Base-by-base conservation (phyloP, 495 filamentous ascomycete genomes). In the Xylaria bambusicola region DNA sequence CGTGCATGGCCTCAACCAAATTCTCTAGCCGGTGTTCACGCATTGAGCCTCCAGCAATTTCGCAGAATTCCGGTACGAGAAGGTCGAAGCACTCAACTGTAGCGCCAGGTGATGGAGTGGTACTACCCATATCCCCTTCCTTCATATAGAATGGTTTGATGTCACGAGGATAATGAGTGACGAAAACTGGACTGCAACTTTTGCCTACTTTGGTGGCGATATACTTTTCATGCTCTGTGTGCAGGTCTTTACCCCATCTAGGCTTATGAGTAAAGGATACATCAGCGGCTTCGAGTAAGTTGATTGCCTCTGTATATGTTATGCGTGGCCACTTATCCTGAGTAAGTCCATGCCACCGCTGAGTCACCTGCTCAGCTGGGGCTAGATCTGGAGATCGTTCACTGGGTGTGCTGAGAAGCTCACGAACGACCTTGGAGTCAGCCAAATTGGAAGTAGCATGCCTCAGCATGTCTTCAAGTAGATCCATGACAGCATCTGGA, bases 91-190 rank as follows among this genome's bases (percentile, higher is more conserved):
- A 97, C 18, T 93, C 90, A 10, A 92, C 93, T 3, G 93, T 97
- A 52, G 76, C 69, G 56, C 66, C 52, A n/a, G 69, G 69, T 47
- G 60, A 47, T 41, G 63, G 15, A 47, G 17, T 45, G 17, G 48
- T 45, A 42, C 3, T 15, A 48, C 42, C 33, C 12, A 53, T 51
- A 12, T 56, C 55, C 35, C 33, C 54, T n/a, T 60, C 31, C 15
- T 68, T 65, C 94, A 98, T 98, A 75, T 98, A 98, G 82, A 98
- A 98, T 29, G 94, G 88, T 75, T 98, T 98, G 63, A 93, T 82
- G 38, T 78, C 73, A 58, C 81, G 82, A 8, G 94, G 94, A 68
- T 98, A 98, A 68, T 98, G 79, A 17, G 94, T 97, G 56, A 98
- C 87, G 65, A 98, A 98, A 31, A 98, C 84, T 1, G 94, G 94